Conservation (phyloP, 805 yeast species). For the Tetrapisispora taiwanensis region DNA sequence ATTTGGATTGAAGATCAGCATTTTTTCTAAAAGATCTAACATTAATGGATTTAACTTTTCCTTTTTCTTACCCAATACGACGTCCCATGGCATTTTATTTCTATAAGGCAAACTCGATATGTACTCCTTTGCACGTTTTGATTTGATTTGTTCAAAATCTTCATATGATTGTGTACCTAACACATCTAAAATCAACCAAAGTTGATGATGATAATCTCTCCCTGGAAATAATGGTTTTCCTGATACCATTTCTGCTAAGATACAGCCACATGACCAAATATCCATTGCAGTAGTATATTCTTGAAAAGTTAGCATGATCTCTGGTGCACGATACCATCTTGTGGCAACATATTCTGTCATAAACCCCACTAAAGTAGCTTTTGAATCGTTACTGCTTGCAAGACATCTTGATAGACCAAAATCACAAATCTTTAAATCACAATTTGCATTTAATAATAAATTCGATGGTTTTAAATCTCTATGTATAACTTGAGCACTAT, state of each 20-base stretch:
- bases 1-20: constrained; percentile 63
- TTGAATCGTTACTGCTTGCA: constrained; percentile 31
- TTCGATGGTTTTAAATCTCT: constrained; percentile 73
- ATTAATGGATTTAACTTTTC: constrained; percentile 34
- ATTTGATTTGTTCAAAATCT: constrained; percentile 63
- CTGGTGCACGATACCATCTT: constrained; percentile 80
- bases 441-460: constrained; percentile 52
- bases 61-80: constrained; percentile 16
- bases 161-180: constrained; percentile 67
- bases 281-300: constrained; percentile 71
- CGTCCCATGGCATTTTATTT: constrained; percentile 40
- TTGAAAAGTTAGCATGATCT: constrained; percentile 64
- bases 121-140: constrained; percentile 68
- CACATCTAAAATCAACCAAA: constrained; percentile 53
- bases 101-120: constrained; percentile 57
- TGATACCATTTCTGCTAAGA: constrained; percentile 56
- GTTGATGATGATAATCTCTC: constrained; percentile 59
- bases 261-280: constrained; percentile 75
- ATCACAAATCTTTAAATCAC: constrained; percentile 71
- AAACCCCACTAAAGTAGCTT: constrained; percentile 40
- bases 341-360: constrained; percentile 79
- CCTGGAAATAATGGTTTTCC: constrained; percentile 67
- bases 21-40: constrained; percentile 54
- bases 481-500: constrained; percentile 64
- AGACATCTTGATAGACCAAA: constrained; percentile 62